phyloP scores from a whole-genome alignment of 2,329 filamentous ascomycete genomes.

The Xylaria sp. region DNA sequence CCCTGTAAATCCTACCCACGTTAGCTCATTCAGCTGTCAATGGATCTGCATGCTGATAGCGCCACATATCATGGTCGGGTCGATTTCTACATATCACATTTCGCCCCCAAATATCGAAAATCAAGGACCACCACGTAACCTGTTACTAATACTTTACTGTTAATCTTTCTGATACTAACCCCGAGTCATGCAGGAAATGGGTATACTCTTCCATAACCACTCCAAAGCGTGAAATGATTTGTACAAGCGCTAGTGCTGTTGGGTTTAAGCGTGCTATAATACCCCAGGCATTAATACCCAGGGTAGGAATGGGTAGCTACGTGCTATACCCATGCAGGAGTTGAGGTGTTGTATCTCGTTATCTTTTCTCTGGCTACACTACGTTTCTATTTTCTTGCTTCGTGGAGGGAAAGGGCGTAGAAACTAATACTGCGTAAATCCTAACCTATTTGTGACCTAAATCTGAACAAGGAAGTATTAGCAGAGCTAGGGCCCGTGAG shows the following conservation, averaged over 20 bases:
- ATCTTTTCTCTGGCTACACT: no score
- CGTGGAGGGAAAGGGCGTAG: background rate
- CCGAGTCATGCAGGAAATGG: no score
- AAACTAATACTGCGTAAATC: background rate
- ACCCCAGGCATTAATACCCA: no score
- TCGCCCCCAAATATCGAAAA: background rate
- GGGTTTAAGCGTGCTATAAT: background rate
- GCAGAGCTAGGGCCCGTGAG: background rate
- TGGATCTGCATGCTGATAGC: background rate
- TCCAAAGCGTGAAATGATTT: background rate
- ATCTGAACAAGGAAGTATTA: background rate
- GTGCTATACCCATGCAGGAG: no score
- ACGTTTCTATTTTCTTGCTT: no score
- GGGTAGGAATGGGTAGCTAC: no score
- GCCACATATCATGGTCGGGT: background rate
- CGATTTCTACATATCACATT: background rate
- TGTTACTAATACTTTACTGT: no score
- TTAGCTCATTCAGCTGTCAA: background rate
- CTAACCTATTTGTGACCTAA: background rate
- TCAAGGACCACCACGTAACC: no score
- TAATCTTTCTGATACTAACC: no score
- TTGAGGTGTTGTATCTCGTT: no score
- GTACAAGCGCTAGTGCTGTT: background rate
- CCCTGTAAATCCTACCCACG: background rate
- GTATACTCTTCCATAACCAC: background rate